Base-by-base conservation (phyloP, 805 yeast species). In the Nakazawaea wyomingensis region DNA sequence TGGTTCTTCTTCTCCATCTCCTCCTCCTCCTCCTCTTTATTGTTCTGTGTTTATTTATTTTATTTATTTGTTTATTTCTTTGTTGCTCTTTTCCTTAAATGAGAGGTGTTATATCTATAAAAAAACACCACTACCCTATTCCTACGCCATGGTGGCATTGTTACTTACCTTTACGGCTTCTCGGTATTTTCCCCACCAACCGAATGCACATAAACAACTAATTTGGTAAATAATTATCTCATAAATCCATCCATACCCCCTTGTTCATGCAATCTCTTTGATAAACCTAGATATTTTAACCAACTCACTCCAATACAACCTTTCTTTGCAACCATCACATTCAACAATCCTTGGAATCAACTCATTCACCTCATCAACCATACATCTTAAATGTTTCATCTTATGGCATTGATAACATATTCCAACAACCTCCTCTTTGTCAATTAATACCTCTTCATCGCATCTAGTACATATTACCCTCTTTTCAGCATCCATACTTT, bases 251-350 rank as follows among this genome's bases (percentile, higher is more conserved):
- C 7, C 10, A 14, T 24, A 24, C 6, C 10, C 8, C 11, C 11
- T 9, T 24, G 8, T 6, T 20, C 20, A n/a, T 28, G 5, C 13
- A 32, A 32, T 32, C 9, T 13, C 19, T 8, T 19, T 31, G n/a
- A 27, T 11, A 7, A 24, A 17, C 8, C 16, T 33, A 5, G 43
- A n/a, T 4, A 28, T 11, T 24, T 27, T 33, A 8, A 38, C 30
- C 13, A 38, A 13, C 4, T 31, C 14, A 24, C 16, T 27, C 43
- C 43, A 39, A n/a, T 32, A 20, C 32, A 39, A 39, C 10, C 5
- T 5, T 19, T 26, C 19, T 6, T 13, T 17, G 19, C 42, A 38
- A 5, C 29, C 17, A 6, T 9, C 31, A 22, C 42, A 38, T 21
- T 30, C 30, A 8, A 38, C 30, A 8, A 13, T 20, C n/a, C 8